Conservation (phyloP, 345 rosid genomes). For the Mercurialis annua region DNA sequence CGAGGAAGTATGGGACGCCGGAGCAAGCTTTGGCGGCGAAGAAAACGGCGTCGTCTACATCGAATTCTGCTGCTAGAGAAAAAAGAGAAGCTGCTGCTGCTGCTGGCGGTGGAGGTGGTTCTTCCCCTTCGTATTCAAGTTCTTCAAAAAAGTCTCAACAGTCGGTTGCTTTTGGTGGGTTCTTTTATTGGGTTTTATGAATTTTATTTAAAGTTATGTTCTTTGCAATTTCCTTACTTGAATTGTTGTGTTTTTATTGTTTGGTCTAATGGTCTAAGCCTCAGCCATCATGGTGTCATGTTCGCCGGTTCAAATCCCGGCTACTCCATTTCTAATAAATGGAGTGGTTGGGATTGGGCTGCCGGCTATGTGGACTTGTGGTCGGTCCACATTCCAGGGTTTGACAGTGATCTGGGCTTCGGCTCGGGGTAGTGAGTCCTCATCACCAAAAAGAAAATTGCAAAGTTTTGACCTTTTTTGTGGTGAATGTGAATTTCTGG, state of each 20-base stretch:
- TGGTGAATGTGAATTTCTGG: neutral
- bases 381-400: too few relatives aligned
- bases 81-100: slow-evolving; percentile 14
- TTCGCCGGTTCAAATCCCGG: too few relatives aligned
- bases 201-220: neutral
- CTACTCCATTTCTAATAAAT: too few relatives aligned
- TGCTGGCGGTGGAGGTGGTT: too few relatives aligned
- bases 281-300: too few relatives aligned
- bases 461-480: neutral
- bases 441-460: too few relatives aligned
- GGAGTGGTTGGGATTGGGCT: too few relatives aligned
- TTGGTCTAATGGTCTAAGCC: too few relatives aligned
- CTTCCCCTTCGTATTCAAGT: slow-evolving; percentile 15
- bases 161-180: slow-evolving; percentile 17
- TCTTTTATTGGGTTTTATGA: neutral
- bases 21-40: slow-evolving; percentile 89
- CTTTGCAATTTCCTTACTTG: neutral
- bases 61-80: slow-evolving; percentile 5
- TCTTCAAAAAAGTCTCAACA: slow-evolving; percentile 26
- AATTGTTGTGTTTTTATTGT: neutral
- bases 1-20: slow-evolving; percentile 93
- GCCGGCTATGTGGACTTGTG: too few relatives aligned
- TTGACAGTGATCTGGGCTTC: too few relatives aligned
- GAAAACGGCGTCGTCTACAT: slow-evolving; percentile 47
- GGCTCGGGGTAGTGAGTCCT: too few relatives aligned